phyloP scores from a whole-genome alignment of 179 eudicot species.

The Corrigiola litoralis region DNA sequence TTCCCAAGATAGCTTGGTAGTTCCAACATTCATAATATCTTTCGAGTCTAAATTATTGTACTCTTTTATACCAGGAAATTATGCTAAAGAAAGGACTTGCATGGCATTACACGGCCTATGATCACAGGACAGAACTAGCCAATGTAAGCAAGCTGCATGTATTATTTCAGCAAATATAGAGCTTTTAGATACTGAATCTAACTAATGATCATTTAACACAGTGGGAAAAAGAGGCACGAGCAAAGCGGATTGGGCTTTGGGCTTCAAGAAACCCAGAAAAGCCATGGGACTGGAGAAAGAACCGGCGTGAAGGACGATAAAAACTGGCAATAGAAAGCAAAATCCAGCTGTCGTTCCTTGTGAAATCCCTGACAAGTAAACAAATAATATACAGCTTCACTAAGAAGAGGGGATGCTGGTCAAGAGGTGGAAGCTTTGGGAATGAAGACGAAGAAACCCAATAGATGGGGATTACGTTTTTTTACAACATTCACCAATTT shows the following conservation, averaged over 20 bases:
- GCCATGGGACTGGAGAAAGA: slow-evolving; percentile 91
- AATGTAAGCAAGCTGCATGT: slow-evolving; percentile 36
- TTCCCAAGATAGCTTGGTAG: neutral
- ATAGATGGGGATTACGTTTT: neutral
- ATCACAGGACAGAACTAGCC: slow-evolving; percentile 62
- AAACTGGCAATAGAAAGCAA: neutral
- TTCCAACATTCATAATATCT: neutral
- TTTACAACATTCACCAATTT: neutral
- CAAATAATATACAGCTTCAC: neutral
- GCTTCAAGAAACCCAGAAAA: slow-evolving; percentile 73
- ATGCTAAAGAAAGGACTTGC: slow-evolving; percentile 95
- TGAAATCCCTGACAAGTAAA: neutral
- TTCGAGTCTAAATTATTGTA: neutral
- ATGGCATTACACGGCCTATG: slow-evolving; percentile 93
- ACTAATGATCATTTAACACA: slow-evolving; percentile 19
- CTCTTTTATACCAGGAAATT: slow-evolving; percentile 43
- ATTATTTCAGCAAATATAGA: neutral
- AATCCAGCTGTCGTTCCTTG: slow-evolving; percentile 6
- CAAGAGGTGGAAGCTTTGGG: slow-evolving; percentile 1
- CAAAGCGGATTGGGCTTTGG: slow-evolving; percentile 76
- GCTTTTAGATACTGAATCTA: slow-evolving; percentile 1
- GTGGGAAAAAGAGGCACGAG: slow-evolving; percentile 93
- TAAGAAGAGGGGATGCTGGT: neutral
- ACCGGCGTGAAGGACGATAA: slow-evolving; percentile 53
- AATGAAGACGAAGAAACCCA: slow-evolving; percentile 3